Evolutionary conservation across 352 stramenopile genomes (phyloP).

Genomic region (Pythium phragmitis): DNA sequence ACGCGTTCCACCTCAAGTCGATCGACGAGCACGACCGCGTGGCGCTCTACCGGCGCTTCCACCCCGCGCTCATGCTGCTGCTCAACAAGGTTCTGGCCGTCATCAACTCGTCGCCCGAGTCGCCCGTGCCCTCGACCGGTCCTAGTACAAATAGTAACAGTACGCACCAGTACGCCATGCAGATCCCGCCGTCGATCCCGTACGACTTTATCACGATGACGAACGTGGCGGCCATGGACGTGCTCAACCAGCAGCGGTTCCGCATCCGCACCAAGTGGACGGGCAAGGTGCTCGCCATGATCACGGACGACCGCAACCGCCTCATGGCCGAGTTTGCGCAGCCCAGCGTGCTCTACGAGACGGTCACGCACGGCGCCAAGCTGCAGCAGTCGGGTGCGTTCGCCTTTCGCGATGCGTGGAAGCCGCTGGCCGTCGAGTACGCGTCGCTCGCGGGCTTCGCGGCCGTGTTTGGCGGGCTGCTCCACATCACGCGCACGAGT

Average conservation of each 20-base stretch:
- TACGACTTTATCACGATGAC: conserved; percentile 55
- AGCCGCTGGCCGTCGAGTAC: conserved; percentile 36
- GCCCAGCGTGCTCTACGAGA: conserved; percentile 41
- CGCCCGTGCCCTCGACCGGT: conserved; percentile 22
- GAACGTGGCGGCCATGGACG: conserved; percentile 50
- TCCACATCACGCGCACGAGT: conserved; percentile 28
- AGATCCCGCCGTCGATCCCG: conserved; percentile 47
- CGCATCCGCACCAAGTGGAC: conserved; percentile 45
- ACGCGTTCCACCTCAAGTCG: conserved; percentile 52
- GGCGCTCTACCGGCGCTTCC: conserved; percentile 42
- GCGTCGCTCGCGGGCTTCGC: conserved; percentile 42
- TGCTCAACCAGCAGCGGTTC: conserved; percentile 49
- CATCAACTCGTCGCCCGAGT: conserved; percentile 35
- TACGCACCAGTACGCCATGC: conserved; percentile 35
- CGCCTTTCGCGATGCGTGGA: conserved; percentile 40
- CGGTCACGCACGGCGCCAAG: conserved; percentile 36
- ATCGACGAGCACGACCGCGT: conserved; percentile 42
- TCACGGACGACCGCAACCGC: conserved; percentile 55
- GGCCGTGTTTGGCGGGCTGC: conserved; percentile 38
- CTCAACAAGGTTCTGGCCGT: conserved; percentile 43
- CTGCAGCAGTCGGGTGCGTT: conserved; percentile 33
- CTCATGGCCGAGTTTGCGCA: conserved; percentile 45
- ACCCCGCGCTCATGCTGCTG: conserved; percentile 36
- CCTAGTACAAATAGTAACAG: not conserved
- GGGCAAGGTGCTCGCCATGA: conserved; percentile 49